Base-by-base conservation (phyloP, 805 yeast genomes). In the Zygoascus bituminiphila region DNA sequence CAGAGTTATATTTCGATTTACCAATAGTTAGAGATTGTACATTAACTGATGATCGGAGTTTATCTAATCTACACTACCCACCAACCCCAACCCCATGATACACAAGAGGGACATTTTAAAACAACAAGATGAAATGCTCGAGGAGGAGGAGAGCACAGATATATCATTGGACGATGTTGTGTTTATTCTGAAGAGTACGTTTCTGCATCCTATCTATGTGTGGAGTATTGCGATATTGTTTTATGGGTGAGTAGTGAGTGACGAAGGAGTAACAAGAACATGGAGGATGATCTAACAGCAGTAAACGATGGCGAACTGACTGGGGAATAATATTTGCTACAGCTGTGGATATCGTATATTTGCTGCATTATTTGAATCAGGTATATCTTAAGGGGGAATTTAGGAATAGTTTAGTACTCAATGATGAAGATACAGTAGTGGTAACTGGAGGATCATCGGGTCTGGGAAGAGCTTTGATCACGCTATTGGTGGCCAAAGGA, bases 401-500 rank as follows among this genome's bases (percentile, higher is more conserved):
- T 3, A 29, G 33, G n/a, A 29, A 29, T 6, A 29, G 33, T 15
- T 15, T 29, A 15, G 33, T 29, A 21, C 44, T 51, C 19, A 44
- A 49, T 25, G 23, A 42, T 26, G 38, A 31, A 9, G 95, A 86
- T 58, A 69, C 83, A 9, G 82, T 81, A 0, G 65, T 88, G 4
- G 69, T 91, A 17, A 91, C 98, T 0, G 98, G 98, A 0, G 98
- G 97, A 0, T 62, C 77, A 5, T 69, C 78, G 0, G 98, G 97
- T 0, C 70, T 91, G 8, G 98, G 98, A 0, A 68, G 67, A 41
- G 84, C 78, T 54, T 54, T 91, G 2, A 84, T 75, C 0, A 56
- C 59, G n/a, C 60, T 62, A 17, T 73, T 89, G 45, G 22, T 9
- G 2, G 22, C 33, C 5, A 41, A 41, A 41, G 65, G 67, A 6